Evolutionary conservation across 495 filamentous ascomycete species (phyloP).

Genomic region (Extremus antarcticus): DNA sequence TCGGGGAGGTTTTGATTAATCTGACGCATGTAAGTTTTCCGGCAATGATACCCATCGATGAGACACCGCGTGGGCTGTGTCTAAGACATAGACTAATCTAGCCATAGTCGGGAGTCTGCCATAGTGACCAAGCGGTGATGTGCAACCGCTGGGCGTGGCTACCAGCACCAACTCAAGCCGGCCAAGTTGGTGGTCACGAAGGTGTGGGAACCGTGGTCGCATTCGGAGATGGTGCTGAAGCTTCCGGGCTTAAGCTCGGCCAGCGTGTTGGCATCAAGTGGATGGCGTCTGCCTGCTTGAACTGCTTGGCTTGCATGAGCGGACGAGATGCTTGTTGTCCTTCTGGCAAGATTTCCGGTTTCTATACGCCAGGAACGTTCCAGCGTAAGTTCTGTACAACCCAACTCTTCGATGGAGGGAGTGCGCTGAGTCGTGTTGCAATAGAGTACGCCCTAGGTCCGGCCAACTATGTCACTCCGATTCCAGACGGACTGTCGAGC

Average conservation of each 20-base stretch:
- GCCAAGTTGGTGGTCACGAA: slow-evolving; percentile 79
- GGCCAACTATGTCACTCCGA: slow-evolving; percentile 66
- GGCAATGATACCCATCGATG: too few species aligned
- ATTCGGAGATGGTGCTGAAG: slow-evolving; percentile 41
- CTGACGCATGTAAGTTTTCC: too few species aligned
- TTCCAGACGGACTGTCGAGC: slow-evolving; percentile 66
- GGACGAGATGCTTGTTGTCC: slow-evolving; percentile 60
- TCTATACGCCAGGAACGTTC: slow-evolving; percentile 86
- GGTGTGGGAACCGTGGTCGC: slow-evolving; percentile 45
- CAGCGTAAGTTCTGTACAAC: slow-evolving; percentile 60
- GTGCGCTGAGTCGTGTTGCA: too few species aligned
- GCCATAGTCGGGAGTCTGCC: slow-evolving; percentile 64
- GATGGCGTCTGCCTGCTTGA: slow-evolving; percentile 47
- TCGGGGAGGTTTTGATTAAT: slow-evolving; percentile 83
- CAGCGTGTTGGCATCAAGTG: slow-evolving; percentile 82
- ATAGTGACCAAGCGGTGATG: slow-evolving; percentile 56
- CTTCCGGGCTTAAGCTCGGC: slow-evolving; percentile 48
- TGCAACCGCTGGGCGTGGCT: slow-evolving; percentile 37
- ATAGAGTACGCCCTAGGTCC: slow-evolving; percentile 69
- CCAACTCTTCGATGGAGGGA: too few species aligned
- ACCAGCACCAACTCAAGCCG: slow-evolving; percentile 50
- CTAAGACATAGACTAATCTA: too few species aligned
- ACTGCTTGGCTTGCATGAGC: slow-evolving; percentile 45
- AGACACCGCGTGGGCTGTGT: too few species aligned
- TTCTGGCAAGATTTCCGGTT: slow-evolving; percentile 63